These are phyloP conservation scores for Mycena crocata DNA, from an alignment of 768 basidiomycete genomes.

Conservation along the genomic window DNA sequence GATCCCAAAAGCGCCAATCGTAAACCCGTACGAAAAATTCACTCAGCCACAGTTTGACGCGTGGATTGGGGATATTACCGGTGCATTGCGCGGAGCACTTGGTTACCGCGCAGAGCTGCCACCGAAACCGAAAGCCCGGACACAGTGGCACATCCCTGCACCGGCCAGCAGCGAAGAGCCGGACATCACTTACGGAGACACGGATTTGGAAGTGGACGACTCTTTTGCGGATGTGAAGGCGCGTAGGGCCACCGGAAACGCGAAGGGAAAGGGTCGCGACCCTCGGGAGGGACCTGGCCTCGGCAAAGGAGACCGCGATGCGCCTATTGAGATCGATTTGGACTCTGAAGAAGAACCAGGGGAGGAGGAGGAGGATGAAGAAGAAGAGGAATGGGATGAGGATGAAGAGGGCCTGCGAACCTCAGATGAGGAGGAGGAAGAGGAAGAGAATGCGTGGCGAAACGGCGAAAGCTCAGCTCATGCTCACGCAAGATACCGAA, in stretches of 20 bases:
- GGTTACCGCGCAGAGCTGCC: slow-evolving; percentile 55
- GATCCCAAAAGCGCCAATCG: slow-evolving; percentile 59
- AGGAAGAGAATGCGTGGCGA: slow-evolving; percentile 38
- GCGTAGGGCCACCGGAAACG: slow-evolving; percentile 49
- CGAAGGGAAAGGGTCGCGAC: slow-evolving; percentile 72
- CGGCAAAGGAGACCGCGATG: slow-evolving; percentile 47
- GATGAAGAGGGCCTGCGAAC: slow-evolving; percentile 33
- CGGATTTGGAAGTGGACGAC: slow-evolving; percentile 51
- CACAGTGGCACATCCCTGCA: slow-evolving; percentile 30
- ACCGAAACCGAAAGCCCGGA: slow-evolving; percentile 29
- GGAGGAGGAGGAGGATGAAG: slow-evolving; percentile 34
- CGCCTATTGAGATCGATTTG: slow-evolving; percentile 61
- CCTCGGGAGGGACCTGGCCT: slow-evolving; percentile 70
- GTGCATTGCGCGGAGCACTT: slow-evolving; percentile 67
- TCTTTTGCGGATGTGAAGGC: slow-evolving; percentile 67
- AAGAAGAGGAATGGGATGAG: slow-evolving; percentile 41
- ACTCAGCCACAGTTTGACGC: slow-evolving; percentile 74
- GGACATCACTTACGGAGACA: slow-evolving; percentile 36
- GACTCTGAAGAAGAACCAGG: slow-evolving; percentile 49
- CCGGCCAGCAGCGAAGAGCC: slow-evolving; percentile 33
- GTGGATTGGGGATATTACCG: slow-evolving; percentile 75
- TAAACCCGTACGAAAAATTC: slow-evolving; percentile 83
- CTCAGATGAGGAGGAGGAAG: slow-evolving; percentile 40
- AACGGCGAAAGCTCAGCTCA: slow-evolving; percentile 43
- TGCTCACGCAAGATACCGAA: slow-evolving; percentile 37